Evolutionary conservation across 768 basidiomycete species (phyloP).

Genomic region (Xanthoconium stramineum): DNA sequence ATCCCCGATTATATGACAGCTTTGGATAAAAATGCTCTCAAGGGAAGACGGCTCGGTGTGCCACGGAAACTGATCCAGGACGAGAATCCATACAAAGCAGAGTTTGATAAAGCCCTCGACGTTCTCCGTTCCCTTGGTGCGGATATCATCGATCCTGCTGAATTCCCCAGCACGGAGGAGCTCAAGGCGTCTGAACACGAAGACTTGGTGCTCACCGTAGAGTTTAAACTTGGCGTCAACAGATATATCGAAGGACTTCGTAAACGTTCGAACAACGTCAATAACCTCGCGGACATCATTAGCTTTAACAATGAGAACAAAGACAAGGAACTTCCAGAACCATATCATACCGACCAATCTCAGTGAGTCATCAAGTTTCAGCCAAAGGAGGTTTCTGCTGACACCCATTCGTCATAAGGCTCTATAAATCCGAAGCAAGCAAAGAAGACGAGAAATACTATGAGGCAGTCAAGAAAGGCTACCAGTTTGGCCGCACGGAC

Average conservation of each 20-base stretch:
- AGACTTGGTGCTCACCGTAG: slow-evolving; percentile 47
- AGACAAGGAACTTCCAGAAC: slow-evolving; percentile 41
- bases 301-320: slow-evolving; percentile 53
- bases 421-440: slow-evolving; percentile 22
- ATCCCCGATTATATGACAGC: slow-evolving; percentile 59
- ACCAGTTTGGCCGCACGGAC: slow-evolving; percentile 45
- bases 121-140: slow-evolving; percentile 40
- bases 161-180: slow-evolving; percentile 53
- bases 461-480: slow-evolving; percentile 41
- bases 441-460: slow-evolving; percentile 36
- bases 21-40: slow-evolving; percentile 44
- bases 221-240: slow-evolving; percentile 61
- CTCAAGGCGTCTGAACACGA: slow-evolving; percentile 48
- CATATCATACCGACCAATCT: slow-evolving; percentile 36
- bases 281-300: slow-evolving; percentile 55
- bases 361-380: slow-evolving; percentile 21
- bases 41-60: slow-evolving; percentile 53
- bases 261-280: slow-evolving; percentile 54
- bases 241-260: slow-evolving; percentile 45
- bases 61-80: slow-evolving; percentile 36
- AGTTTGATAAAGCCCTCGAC: slow-evolving; percentile 39
- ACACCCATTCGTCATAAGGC: slow-evolving; percentile 6
- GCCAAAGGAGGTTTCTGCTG: neutral
- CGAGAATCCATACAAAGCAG: slow-evolving; percentile 26
- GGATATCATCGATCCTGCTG: slow-evolving; percentile 58